Percentiles rank a stretch among this genome's conserved stretches.
Conservation (phyloP, 2,329 filamentous ascomycete species). For the Colletotrichum lupini region DNA sequence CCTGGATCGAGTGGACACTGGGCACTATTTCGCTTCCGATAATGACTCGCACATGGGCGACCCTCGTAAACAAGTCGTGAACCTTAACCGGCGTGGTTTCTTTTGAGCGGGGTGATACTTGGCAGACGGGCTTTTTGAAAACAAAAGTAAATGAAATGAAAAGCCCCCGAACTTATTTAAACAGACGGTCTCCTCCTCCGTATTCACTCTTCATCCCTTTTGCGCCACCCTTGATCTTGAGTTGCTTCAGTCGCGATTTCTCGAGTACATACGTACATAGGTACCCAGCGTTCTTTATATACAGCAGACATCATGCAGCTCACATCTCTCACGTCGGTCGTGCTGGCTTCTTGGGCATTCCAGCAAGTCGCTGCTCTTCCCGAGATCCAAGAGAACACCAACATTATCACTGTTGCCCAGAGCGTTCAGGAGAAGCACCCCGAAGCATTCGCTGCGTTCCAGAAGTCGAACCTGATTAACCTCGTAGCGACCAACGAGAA, state of each 20-base stretch:
- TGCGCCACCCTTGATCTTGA: neutral
- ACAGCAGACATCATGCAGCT: slow-evolving; percentile 7
- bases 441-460: slow-evolving; percentile 24
- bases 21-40: neutral
- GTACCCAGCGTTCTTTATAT: neutral
- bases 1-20: neutral
- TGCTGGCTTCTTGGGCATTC: slow-evolving; percentile 8
- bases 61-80: neutral
- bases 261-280: neutral
- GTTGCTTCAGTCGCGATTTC: neutral
- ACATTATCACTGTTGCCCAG: neutral
- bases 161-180: neutral
- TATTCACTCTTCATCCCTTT: neutral
- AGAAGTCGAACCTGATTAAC: neutral
- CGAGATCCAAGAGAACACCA: neutral
- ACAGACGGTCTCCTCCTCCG: neutral
- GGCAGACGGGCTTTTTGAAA: neutral
- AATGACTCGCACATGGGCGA: neutral
- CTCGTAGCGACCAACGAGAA: neutral
- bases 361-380: neutral
- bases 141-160: neutral
- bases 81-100: neutral
- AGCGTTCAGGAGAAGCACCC: neutral
- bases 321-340: neutral
- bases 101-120: neutral